These are phyloP conservation scores for Boletus fagicola DNA, from an alignment of 768 basidiomycete genomes.

Conservation along the genomic window DNA sequence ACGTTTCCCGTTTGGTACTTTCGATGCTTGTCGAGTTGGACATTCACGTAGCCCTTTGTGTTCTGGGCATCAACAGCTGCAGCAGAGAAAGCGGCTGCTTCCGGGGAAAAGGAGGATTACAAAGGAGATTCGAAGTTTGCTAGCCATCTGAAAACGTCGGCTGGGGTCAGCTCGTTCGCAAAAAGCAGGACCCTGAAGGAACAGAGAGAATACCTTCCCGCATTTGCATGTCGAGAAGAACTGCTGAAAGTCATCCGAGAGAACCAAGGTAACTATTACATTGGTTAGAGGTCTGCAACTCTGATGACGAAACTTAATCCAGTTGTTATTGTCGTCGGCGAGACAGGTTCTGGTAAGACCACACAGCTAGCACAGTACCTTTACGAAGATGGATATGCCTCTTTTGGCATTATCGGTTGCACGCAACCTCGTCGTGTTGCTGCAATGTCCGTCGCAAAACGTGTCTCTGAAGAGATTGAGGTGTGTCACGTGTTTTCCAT, in stretches of 20 bases:
- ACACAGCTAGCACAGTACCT: conserved; percentile 94
- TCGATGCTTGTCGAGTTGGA: conserved; percentile 51
- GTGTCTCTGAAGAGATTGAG: conserved; percentile 99
- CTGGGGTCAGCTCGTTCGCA: conserved; percentile 81
- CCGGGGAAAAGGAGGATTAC: conserved; percentile 63
- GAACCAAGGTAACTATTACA: conserved; percentile 72
- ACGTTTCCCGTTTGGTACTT: too few species aligned
- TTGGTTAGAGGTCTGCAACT: background rate
- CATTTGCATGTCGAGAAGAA: conserved; percentile 95
- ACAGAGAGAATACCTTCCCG: conserved; percentile 95
- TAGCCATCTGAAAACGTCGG: conserved; percentile 78
- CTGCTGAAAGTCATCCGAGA: conserved; percentile 85
- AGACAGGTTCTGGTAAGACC: conserved; percentile 99
- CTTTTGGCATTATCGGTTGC: conserved; percentile 88
- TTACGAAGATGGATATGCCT: conserved; percentile 95
- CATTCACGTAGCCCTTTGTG: conserved; percentile 70
- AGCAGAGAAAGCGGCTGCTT: conserved; percentile 47
- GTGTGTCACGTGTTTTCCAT: conserved; percentile 39
- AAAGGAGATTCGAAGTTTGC: conserved; percentile 97
- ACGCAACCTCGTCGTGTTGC: conserved; percentile 98
- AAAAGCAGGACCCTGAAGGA: conserved; percentile 83
- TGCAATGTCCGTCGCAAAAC: conserved; percentile 99
- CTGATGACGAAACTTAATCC: background rate
- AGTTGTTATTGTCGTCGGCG: conserved; percentile 97
- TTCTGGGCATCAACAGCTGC: conserved; percentile 45